Evolutionary conservation across 345 rosid genomes (phyloP), one percentile per base, ranked within the genome.

Genomic region (Lagerstroemia speciosa): DNA sequence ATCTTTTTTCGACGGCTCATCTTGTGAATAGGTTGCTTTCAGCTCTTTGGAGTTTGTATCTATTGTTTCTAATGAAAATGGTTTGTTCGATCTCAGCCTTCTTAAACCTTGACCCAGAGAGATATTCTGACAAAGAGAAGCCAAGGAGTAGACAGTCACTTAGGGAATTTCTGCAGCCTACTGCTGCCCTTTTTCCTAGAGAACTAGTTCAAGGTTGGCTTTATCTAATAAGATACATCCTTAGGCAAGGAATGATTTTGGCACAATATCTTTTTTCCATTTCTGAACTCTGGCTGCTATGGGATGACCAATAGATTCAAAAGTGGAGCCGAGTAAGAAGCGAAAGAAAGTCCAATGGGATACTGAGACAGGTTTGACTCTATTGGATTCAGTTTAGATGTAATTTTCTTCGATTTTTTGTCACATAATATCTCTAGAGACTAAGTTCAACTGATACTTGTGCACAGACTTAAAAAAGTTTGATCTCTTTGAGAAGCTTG

Each of bases 121-220:
- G 84, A 71, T 85, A 30, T 67, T 78, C 83, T 15, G 86, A 87
- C 73, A 67, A 69, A 78, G 72, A 40, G 27, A 83, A 85, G 80
- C 76, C 68, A n/a, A 83, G 67, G 73, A 69, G 27, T 70, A 30
- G 72, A 43, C 31, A 27, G 72, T 74, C 83, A 14, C 81, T 85
- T 66, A 2, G 73, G 69, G 80, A 82, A 62, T 69, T 81, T 73
- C 71, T 87, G 50, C 77, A 69, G 69, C 69, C 79, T 31, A 53
- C 52, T 27, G 40, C 77, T 69, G 48, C 71, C 55, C 81, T 83
- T 79, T 87, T 85, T 75, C 89, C 89, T 60, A 72, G 64, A 73
- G 86, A 83, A 72, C 68, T 82, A 65, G 41, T 85, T 75, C 73
- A 75, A 85, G 89, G 89, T 83, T 22, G 70, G n/a, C 10, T n/a